Evolutionary conservation across 441 rosid species (phyloP).

Genomic region (Populus hybrid): DNA sequence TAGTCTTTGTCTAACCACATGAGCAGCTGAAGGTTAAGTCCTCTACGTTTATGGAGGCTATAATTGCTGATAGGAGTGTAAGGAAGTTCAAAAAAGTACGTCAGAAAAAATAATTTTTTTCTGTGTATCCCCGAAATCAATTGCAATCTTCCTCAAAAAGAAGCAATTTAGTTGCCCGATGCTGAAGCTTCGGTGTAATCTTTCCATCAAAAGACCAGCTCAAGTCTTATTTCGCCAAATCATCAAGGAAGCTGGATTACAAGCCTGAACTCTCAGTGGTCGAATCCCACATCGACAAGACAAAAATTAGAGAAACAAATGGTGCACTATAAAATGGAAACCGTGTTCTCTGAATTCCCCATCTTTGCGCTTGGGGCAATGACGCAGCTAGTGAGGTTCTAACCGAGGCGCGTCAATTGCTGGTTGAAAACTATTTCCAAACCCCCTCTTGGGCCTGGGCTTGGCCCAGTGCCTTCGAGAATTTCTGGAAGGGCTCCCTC

Average conservation of each 20-base stretch:
- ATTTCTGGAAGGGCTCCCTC: background rate
- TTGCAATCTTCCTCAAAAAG: too few species aligned
- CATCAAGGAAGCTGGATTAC: background rate
- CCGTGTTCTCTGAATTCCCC: accelerated
- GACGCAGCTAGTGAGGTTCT: constrained; percentile 84
- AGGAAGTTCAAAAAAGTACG: constrained; percentile 30
- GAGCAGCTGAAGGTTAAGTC: constrained; percentile 53
- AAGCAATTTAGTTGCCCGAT: too few species aligned
- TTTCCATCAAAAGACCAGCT: too few species aligned
- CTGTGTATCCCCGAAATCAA: too few species aligned
- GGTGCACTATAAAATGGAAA: background rate
- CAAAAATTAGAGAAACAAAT: background rate
- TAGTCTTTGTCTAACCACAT: constrained; percentile 49
- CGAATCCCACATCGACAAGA: background rate
- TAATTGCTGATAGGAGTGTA: constrained; percentile 27
- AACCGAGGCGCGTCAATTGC: constrained; percentile 97
- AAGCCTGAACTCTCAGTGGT: too few species aligned
- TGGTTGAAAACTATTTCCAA: constrained; percentile 99
- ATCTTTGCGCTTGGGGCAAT: constrained; percentile 94
- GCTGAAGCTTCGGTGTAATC: too few species aligned
- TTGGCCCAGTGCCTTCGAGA: background rate
- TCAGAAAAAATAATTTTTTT: constrained; percentile 6
- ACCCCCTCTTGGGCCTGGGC: constrained; percentile 43
- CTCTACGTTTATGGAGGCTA: constrained; percentile 27
- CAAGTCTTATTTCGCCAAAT: background rate